Percentiles rank a stretch among this genome's conserved stretches.
Conservation (phyloP, 192 early-diverging fungal species). For the Coemansia sp. region DNA sequence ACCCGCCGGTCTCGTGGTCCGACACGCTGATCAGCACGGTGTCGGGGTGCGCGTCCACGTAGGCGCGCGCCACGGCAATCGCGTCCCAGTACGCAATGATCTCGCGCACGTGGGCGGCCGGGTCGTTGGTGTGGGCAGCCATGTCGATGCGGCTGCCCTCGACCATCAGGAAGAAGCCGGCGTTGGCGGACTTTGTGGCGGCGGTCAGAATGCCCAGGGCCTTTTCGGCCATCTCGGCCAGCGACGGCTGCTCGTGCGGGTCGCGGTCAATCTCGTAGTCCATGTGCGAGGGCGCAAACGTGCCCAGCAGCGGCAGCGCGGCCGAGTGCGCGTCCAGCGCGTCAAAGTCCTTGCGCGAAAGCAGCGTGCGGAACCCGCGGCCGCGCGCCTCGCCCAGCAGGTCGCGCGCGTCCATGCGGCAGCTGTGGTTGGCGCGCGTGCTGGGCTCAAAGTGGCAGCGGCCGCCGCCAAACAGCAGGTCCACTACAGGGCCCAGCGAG, state of each 20-base stretch:
- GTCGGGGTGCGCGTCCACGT: conserved; percentile 71
- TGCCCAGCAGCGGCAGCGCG: conserved; percentile 64
- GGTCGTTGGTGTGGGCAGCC: conserved; percentile 94
- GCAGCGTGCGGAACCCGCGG: conserved; percentile 62
- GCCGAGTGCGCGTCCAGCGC: conserved; percentile 25
- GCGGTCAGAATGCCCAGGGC: conserved; percentile 72
- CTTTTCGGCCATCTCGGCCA: conserved; percentile 79
- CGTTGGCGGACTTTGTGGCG: conserved; percentile 48
- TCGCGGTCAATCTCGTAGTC: conserved; percentile 85
- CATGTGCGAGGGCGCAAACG: conserved; percentile 89
- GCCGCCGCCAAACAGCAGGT: conserved; percentile 92
- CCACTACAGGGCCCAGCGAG: conserved; percentile 72
- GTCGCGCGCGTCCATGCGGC: conserved; percentile 72
- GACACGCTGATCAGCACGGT: conserved; percentile 86
- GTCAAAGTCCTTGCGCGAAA: conserved; percentile 62
- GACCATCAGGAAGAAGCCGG: conserved; percentile 95
- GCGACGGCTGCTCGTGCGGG: conserved; percentile 62
- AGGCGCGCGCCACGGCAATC: conserved; percentile 67
- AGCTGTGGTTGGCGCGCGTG: conserved; percentile 56
- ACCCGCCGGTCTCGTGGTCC: conserved; percentile 98
- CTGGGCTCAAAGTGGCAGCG: conserved; percentile 83
- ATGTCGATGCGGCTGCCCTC: conserved; percentile 96
- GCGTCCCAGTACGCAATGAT: conserved; percentile 87
- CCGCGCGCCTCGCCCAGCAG: conserved; percentile 56
- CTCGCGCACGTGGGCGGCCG: conserved; percentile 86